Evolutionary conservation across 495 filamentous ascomycete species (phyloP).

Genomic region (Penicillium turbatum): DNA sequence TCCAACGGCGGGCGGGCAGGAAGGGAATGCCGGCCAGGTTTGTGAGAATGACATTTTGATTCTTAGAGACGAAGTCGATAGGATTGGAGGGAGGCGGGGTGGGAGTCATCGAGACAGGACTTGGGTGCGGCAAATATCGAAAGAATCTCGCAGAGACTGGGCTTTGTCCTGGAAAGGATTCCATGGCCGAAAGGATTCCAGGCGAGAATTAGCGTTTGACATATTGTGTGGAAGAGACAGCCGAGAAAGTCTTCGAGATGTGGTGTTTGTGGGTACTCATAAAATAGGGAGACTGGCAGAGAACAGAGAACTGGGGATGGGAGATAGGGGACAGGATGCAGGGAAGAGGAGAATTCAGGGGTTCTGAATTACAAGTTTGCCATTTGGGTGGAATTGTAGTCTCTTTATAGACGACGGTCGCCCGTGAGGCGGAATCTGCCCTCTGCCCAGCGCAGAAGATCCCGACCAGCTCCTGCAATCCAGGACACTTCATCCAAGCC

Average conservation of each 20-base stretch:
- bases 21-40: slow-evolving; percentile 8
- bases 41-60: not conserved
- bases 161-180: too few relatives aligned
- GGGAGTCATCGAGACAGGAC: too few relatives aligned
- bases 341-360: not conserved
- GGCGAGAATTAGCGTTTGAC: too few relatives aligned
- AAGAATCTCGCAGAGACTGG: too few relatives aligned
- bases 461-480: not conserved
- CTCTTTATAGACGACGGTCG: not conserved
- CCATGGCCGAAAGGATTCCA: too few relatives aligned
- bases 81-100: too few relatives aligned
- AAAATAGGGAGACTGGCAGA: not conserved
- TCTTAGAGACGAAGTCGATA: too few relatives aligned
- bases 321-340: not conserved
- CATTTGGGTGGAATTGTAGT: not conserved
- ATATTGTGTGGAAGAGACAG: not conserved
- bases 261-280: not conserved
- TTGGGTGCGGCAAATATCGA: too few relatives aligned
- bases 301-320: not conserved
- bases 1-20: slow-evolving; percentile 10
- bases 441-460: not conserved
- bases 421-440: not conserved
- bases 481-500: not conserved
- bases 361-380: not conserved
- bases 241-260: not conserved